Percentiles rank a stretch among this genome's conserved stretches.
phyloP scores from a whole-genome alignment of 805 yeast genomes.

The Lachancea nothofagi region DNA sequence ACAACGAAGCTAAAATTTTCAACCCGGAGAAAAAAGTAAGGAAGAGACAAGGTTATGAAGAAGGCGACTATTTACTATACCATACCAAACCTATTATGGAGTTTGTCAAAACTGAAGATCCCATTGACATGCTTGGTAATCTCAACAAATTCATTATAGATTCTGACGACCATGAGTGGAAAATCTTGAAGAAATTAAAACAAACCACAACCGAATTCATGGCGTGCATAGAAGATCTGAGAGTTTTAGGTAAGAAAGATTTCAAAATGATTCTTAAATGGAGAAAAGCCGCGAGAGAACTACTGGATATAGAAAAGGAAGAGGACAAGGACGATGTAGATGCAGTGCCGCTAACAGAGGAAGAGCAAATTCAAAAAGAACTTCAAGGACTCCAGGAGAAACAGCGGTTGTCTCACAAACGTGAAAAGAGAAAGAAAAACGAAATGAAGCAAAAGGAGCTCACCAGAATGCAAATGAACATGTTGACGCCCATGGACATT shows the following conservation, averaged over 20 bases:
- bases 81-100: constrained; percentile 73
- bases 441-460: constrained; percentile 85
- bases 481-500: constrained; percentile 86
- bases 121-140: constrained; percentile 75
- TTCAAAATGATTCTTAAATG: constrained; percentile 80
- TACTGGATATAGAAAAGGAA: constrained; percentile 61
- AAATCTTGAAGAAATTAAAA: constrained; percentile 61
- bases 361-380: constrained; percentile 83
- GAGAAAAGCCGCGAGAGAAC: constrained; percentile 79
- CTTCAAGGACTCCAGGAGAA: constrained; percentile 65
- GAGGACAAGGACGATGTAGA: constrained; percentile 48
- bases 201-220: constrained; percentile 73
- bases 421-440: constrained; percentile 78
- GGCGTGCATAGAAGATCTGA: constrained; percentile 84
- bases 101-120: constrained; percentile 75
- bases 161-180: constrained; percentile 62
- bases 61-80: constrained; percentile 72
- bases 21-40: constrained; percentile 90
- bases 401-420: constrained; percentile 60
- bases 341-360: constrained; percentile 73
- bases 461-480: constrained; percentile 88
- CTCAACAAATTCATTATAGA: constrained; percentile 60
- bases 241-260: constrained; percentile 91
- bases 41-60: constrained; percentile 95
- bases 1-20: constrained; percentile 86